Percentiles rank a stretch among this genome's conserved stretches.
Conservation (phyloP, 148 eudicot species). For the Fagopyrum esculentum region DNA sequence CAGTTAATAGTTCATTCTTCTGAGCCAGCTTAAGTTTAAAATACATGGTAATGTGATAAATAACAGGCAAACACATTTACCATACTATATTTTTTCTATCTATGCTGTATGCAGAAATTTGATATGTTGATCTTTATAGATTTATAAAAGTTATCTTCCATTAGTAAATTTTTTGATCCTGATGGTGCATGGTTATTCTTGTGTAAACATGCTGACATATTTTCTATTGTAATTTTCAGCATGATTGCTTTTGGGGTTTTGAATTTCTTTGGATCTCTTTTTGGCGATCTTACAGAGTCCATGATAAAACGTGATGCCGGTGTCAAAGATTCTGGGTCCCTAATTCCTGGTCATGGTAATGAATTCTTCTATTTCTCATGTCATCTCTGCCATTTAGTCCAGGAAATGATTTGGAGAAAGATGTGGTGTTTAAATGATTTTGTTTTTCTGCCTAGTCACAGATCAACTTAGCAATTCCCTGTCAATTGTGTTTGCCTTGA, state of each 20-base stretch:
- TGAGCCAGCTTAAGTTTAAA: not conserved
- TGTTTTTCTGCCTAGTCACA: not conserved
- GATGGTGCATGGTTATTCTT: not conserved
- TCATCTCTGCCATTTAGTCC: slow-evolving; percentile 1
- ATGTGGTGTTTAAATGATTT: not conserved
- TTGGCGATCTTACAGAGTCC: slow-evolving; percentile 89
- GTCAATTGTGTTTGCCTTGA: not conserved
- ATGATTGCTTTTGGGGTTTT: slow-evolving; percentile 69
- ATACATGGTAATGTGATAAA: not conserved
- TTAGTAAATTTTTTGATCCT: not conserved
- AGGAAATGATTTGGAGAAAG: not conserved
- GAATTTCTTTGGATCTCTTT: slow-evolving; percentile 89
- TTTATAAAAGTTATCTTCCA: not conserved
- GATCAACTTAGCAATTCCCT: not conserved
- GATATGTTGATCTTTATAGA: not conserved
- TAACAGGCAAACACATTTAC: not conserved
- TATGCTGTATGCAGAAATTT: not conserved
- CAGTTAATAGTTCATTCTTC: not conserved
- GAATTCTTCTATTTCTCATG: not conserved
- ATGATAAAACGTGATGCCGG: slow-evolving; percentile 99
- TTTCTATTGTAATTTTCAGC: slow-evolving; percentile 37
- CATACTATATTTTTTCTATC: not conserved
- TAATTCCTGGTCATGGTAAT: slow-evolving; percentile 97
- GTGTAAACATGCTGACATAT: slow-evolving; percentile 12
- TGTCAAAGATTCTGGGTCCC: slow-evolving; percentile 95